These are phyloP conservation scores for Colletotrichum lini DNA, from an alignment of 2,329 filamentous ascomycete species.

Conservation along the genomic window DNA sequence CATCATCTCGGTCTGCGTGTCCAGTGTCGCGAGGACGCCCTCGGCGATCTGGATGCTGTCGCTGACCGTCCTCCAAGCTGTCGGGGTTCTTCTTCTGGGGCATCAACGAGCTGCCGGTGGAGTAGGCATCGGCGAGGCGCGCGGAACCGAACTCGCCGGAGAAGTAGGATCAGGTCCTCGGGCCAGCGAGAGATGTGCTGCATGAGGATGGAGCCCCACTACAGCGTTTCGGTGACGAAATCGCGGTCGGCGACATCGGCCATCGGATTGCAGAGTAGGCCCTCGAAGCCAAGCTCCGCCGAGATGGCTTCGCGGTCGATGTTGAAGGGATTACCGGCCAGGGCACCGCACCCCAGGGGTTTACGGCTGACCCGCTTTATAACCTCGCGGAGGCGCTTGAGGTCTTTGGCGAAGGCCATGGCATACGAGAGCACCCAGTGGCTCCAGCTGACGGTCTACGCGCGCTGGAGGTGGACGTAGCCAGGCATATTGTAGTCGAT, in stretches of 20 bases:
- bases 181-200: no score
- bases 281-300: conserved; percentile 84
- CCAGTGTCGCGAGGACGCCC: conserved; percentile 82
- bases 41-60: conserved; percentile 88
- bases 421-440: conserved; percentile 87
- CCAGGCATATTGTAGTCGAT: conserved; percentile 87
- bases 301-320: conserved; percentile 69
- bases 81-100: conserved; percentile 63
- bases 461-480: conserved; percentile 90
- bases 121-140: conserved; percentile 83
- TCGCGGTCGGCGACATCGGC: conserved; percentile 82
- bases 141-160: conserved; percentile 84
- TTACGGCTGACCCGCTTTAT: conserved; percentile 79
- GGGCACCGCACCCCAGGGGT: conserved; percentile 62
- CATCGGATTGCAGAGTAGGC: conserved; percentile 83
- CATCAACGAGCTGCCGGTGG: conserved; percentile 83
- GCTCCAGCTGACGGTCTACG: conserved; percentile 83
- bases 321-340: no score
- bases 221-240: conserved; percentile 85
- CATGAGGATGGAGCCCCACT: conserved; percentile 85
- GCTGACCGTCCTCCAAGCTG: conserved; percentile 72
- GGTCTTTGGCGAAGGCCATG: conserved; percentile 78
- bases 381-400: conserved; percentile 82
- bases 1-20: conserved; percentile 82
- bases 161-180: conserved; percentile 70